Evolutionary conservation across 1,284 basidiomycete species (phyloP), one percentile per base, ranked within the genome.

Genomic region (Malassezia vespertilionis): DNA sequence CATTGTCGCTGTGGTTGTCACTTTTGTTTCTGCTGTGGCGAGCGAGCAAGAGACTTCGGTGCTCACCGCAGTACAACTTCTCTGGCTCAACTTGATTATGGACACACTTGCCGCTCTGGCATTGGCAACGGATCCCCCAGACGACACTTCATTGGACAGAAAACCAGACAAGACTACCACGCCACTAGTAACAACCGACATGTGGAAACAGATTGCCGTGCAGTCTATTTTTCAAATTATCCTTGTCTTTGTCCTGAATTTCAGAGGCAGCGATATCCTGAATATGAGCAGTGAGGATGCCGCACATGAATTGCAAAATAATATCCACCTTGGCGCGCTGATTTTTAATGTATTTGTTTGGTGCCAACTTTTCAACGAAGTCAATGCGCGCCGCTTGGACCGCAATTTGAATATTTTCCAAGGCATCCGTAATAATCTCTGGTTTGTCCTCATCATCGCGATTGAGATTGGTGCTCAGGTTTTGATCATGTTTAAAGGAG

Each of bases 341-440:
- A 84, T 95, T 32, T 97, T 97, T 80, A 97, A 96, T 69, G 77
- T 82, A 14, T 97, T 95, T 65, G 91, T 97, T 35, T 96, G 95
- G 72, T 86, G 86, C 40, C 62, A 65, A 51, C 48, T 70, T 15
- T 70, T 70, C 74, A 95, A 95, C 75, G 89, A 87, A 53, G 73
- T 96, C 72, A 96, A 96, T 68, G 87, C 83, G 58, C 78, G 91
- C 46, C 78, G 86, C 33, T 76, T 97, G 41, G 88, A 91, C 61
- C 80, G 79, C 51, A 79, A 80, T 49, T 76, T 89, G 57, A 97
- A 97, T 72, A 80, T 96, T 52, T 87, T 96, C 63, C 80, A 84
- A 60, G 87, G 86, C 41, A 78, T 96, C 34, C 69, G 76, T 52
- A 76, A 74, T 45, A 97, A 96, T 70, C 79, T 74, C 55, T 95